Evolutionary conservation across 2,329 filamentous ascomycete genomes (phyloP).

Genomic region (Clonostachys chloroleuca): DNA sequence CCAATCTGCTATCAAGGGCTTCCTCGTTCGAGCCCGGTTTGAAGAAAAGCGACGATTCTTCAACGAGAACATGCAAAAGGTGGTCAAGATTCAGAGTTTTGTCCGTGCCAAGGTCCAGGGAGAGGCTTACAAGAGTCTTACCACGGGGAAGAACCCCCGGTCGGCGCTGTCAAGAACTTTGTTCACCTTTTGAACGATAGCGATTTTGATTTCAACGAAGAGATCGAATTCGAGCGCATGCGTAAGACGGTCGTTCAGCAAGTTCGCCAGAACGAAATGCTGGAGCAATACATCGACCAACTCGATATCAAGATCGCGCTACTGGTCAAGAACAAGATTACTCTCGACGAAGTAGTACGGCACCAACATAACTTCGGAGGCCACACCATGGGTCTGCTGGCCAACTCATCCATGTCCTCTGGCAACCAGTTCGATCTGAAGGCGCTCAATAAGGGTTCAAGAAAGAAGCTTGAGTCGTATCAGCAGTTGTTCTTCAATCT

Average conservation of each 20-base stretch:
- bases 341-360: constrained; percentile 92
- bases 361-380: constrained; percentile 96
- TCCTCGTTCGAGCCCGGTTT: constrained; percentile 70
- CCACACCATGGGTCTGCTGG: constrained; percentile 77
- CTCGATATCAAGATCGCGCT: constrained; percentile 98
- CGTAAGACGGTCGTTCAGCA: constrained; percentile 96
- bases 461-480: constrained; percentile 93
- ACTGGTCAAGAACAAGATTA: constrained; percentile 99
- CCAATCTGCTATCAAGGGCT: constrained; percentile 70
- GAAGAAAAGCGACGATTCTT: constrained; percentile 85
- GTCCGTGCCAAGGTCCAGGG: constrained; percentile 92
- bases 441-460: constrained; percentile 92
- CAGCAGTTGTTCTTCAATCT: constrained; percentile 97
- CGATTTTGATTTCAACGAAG: constrained; percentile 98
- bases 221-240: constrained; percentile 92
- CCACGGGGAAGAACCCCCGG: constrained; percentile 91
- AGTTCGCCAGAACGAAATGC: constrained; percentile 92
- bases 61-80: constrained; percentile 96
- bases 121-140: constrained; percentile 96
- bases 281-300: constrained; percentile 97
- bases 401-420: constrained; percentile 83
- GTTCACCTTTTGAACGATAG: constrained; percentile 97
- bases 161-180: constrained; percentile 96
- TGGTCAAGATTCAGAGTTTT: constrained; percentile 98
- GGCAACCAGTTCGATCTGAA: constrained; percentile 95